Base-by-base conservation (phyloP, 1,284 basidiomycete species). In the Marasmius sp. region DNA sequence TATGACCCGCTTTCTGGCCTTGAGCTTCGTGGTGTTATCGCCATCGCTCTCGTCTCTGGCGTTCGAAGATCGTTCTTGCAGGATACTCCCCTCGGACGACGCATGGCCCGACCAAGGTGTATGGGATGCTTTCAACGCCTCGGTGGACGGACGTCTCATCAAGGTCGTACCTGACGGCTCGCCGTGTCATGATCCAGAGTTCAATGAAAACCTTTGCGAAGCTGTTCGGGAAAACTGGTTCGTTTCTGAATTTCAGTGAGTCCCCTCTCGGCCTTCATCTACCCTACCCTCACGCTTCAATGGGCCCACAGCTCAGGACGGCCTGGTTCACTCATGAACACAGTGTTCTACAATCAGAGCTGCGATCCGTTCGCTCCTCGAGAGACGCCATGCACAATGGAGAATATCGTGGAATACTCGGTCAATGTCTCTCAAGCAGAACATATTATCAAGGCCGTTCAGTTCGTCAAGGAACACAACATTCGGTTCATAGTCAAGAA, bases 401-500 rank as follows among this genome's bases (percentile, higher is more conserved):
- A 70, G 2, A 61, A 61, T 14, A 71, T 70, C 45, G 66, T 67
- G 8, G 60, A 69, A 45, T 72, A 68, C 57, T 60, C 67, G 1
- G 68, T 71, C 9, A 68, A 70, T 45, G 67, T 70, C 2, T 68
- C 68, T n/a, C 55, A 53, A 7, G 59, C 64, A 3, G 53, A 47
- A 11, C 69, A 72, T 36, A 59, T 71, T n/a, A 59, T 64, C 20
- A 60, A 65, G 27, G 65, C 68, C 8, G 33, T 69, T 18, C 56
- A 63, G 4, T 71, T 71, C 49, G 66, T 61, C 3, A 63, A 65
- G 37, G 58, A 61, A 37, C 61, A 69, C 41, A 68, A 70, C 47
- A 63, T 71, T 20, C 65, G 69, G 8, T 66, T 70, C 43, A 65
- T 70, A 7, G 60, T 70, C 11, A 64, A 64, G 20, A 69, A 69